Evolutionary conservation across 495 filamentous ascomycete genomes (phyloP).

Genomic region (Alectoria sarmentosa): DNA sequence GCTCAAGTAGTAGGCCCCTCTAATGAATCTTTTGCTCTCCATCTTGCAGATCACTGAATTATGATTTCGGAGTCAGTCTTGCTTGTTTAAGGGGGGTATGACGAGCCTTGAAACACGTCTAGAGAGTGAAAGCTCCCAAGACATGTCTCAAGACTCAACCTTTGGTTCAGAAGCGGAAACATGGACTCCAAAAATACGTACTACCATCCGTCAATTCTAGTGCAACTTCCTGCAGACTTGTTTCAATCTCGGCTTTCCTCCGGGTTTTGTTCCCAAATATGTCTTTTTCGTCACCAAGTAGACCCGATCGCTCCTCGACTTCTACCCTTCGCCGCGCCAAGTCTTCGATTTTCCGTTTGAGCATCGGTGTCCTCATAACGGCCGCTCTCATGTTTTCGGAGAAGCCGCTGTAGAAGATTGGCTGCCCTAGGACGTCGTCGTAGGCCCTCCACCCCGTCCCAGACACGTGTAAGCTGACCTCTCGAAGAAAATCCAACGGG

Average conservation of each 20-base stretch:
- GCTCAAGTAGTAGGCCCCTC: conserved; percentile 80
- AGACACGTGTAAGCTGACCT: conserved; percentile 82
- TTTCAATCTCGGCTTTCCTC: conserved; percentile 54
- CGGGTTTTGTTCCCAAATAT: conserved; percentile 44
- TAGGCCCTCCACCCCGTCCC: conserved; percentile 93
- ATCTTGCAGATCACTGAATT: conserved; percentile 99
- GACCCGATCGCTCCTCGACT: conserved; percentile 68
- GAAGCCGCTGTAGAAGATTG: conserved; percentile 89
- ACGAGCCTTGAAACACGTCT: no score
- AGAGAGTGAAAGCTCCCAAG: no score
- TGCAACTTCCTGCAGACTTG: conserved; percentile 64
- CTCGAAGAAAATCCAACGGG: conserved; percentile 76
- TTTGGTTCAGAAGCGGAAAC: no score
- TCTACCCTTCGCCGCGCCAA: conserved; percentile 65
- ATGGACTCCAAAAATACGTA: no score
- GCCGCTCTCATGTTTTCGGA: conserved; percentile 75
- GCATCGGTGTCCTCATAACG: conserved; percentile 65
- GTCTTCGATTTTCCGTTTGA: conserved; percentile 66
- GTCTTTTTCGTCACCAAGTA: conserved; percentile 46
- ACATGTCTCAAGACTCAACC: no score
- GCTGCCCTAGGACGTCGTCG: conserved; percentile 81
- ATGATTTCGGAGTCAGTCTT: no score
- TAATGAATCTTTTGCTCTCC: conserved; percentile 89
- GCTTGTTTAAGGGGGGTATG: no score
- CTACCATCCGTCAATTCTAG: conserved; percentile 80